Conservation (phyloP, 768 basidiomycete species). For the Brasilioporus rufonigricans region DNA sequence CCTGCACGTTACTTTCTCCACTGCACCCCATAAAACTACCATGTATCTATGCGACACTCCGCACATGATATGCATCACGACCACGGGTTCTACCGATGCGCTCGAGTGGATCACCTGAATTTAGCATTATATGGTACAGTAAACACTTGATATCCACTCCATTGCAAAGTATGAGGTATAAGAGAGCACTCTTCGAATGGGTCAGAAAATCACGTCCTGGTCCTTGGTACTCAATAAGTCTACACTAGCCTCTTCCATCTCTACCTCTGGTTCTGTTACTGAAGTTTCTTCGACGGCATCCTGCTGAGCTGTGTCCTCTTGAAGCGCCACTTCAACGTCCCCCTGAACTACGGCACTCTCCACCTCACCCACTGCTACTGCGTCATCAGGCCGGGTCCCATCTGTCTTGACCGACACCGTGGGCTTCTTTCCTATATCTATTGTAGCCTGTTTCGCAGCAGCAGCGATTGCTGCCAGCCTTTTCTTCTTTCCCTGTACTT, state of each 20-base stretch:
- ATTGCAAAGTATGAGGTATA: slow-evolving; percentile 14
- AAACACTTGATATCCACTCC: background rate
- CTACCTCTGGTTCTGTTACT: slow-evolving; percentile 19
- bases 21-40: slow-evolving; percentile 46
- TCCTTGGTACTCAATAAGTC: slow-evolving; percentile 87
- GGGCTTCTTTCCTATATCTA: slow-evolving; percentile 7
- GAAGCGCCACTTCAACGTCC: slow-evolving; percentile 22
- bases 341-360: slow-evolving; percentile 8
- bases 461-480: slow-evolving; percentile 56
- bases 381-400: slow-evolving; percentile 10
- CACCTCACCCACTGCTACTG: background rate
- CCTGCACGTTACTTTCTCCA: slow-evolving; percentile 10
- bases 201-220: slow-evolving; percentile 89
- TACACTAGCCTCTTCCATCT: slow-evolving; percentile 34
- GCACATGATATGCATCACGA: slow-evolving; percentile 59
- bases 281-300: slow-evolving; percentile 23
- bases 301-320: slow-evolving; percentile 29
- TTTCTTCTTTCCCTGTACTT: slow-evolving; percentile 98
- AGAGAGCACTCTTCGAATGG: background rate
- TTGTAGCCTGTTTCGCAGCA: slow-evolving; percentile 20
- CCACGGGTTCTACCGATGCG: slow-evolving; percentile 2
- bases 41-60: slow-evolving; percentile 63
- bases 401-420: slow-evolving; percentile 1
- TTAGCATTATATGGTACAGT: slow-evolving; percentile 13
- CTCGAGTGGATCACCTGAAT: slow-evolving; percentile 9